These are phyloP conservation scores for Oidiodendron maius DNA, from an alignment of 495 filamentous ascomycete genomes.

Conservation along the genomic window DNA sequence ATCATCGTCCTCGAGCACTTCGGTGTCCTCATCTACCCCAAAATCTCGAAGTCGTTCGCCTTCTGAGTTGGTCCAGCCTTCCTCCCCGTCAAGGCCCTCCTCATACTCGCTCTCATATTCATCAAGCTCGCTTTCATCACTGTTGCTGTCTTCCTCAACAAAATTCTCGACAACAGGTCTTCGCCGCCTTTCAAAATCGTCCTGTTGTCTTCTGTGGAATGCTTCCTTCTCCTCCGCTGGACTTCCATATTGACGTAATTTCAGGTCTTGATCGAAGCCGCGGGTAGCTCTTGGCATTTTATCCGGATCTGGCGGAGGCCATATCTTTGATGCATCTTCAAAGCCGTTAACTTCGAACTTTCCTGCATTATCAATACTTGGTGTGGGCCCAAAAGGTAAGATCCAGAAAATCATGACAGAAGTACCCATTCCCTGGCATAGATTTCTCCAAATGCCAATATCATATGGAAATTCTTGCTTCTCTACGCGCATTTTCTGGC, in stretches of 20 bases:
- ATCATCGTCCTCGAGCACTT: slow-evolving; percentile 39
- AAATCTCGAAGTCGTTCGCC: slow-evolving; percentile 84
- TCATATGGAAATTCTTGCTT: slow-evolving; percentile 89
- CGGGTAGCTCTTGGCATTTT: slow-evolving; percentile 46
- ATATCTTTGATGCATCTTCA: slow-evolving; percentile 60
- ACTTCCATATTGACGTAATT: slow-evolving; percentile 20
- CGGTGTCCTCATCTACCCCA: slow-evolving; percentile 45
- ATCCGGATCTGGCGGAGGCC: slow-evolving; percentile 91
- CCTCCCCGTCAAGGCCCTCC: slow-evolving; percentile 37
- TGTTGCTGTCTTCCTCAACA: slow-evolving; percentile 35
- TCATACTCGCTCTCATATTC: slow-evolving; percentile 30
- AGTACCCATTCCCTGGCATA: slow-evolving; percentile 69
- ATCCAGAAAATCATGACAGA: slow-evolving; percentile 41
- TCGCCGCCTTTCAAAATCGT: slow-evolving; percentile 42
- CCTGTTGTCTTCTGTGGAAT: slow-evolving; percentile 50
- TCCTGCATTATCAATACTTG: slow-evolving; percentile 20
- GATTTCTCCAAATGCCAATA: slow-evolving; percentile 77
- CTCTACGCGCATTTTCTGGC: slow-evolving; percentile 41
- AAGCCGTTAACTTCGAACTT: slow-evolving; percentile 78
- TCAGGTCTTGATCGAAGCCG: slow-evolving; percentile 3
- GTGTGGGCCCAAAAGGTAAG: slow-evolving; percentile 37
- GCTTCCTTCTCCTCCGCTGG: slow-evolving; percentile 43
- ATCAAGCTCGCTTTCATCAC: slow-evolving; percentile 29
- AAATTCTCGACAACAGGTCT: slow-evolving; percentile 25
- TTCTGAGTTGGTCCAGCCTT: slow-evolving; percentile 76